Percentiles rank a stretch among this genome's conserved stretches.
phyloP scores from a whole-genome alignment of 768 basidiomycete species.

The Baorangia bicolor region DNA sequence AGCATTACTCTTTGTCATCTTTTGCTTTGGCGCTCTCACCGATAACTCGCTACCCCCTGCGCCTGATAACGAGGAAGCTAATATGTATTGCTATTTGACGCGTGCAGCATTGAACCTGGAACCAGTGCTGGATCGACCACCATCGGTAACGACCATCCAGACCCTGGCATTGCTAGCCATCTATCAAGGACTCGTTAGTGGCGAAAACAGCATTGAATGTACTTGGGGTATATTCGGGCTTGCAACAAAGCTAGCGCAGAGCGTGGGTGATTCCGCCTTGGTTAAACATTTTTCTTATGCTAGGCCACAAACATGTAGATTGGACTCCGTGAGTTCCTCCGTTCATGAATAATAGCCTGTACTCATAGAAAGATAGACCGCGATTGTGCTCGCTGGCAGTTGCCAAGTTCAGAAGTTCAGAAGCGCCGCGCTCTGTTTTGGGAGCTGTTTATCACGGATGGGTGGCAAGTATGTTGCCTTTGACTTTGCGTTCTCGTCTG shows the following conservation, averaged over 20 bases:
- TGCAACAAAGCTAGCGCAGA: constrained; percentile 65
- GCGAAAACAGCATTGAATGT: constrained; percentile 67
- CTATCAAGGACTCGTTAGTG: constrained; percentile 64
- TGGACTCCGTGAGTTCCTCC: constrained; percentile 56
- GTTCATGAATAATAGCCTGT: not conserved
- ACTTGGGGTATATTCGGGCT: constrained; percentile 69
- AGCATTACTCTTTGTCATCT: constrained; percentile 59
- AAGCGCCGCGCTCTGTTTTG: constrained; percentile 70
- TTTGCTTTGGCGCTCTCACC: constrained; percentile 61
- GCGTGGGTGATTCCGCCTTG: constrained; percentile 43
- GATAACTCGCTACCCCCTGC: constrained; percentile 52
- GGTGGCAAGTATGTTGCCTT: constrained; percentile 59
- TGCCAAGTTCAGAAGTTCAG: constrained; percentile 61
- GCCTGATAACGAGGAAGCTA: constrained; percentile 52
- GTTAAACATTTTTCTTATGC: constrained; percentile 1
- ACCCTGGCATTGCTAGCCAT: constrained; percentile 66
- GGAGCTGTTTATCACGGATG: constrained; percentile 73
- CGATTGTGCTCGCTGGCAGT: constrained; percentile 69
- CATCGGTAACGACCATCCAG: constrained; percentile 70
- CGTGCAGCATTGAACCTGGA: constrained; percentile 66
- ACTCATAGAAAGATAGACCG: constrained; percentile 50
- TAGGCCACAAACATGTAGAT: constrained; percentile 40
- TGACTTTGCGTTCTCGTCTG: not conserved
- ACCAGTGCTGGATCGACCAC: constrained; percentile 67
- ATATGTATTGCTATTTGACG: constrained; percentile 57